Evolutionary conservation across 768 basidiomycete genomes (phyloP).

Genomic region (Leccinellum albellum): DNA sequence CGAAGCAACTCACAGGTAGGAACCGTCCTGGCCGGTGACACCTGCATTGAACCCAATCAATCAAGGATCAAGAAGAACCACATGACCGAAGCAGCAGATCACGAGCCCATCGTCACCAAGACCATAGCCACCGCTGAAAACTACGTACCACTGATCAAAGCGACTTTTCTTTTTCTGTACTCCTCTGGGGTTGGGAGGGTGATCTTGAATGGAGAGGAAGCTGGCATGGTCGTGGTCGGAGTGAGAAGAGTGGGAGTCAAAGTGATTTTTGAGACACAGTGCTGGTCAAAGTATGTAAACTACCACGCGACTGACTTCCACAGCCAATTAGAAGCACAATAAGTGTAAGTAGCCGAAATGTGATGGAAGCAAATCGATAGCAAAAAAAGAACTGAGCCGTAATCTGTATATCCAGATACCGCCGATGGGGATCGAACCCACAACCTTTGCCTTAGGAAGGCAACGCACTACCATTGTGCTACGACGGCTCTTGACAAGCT

Average conservation of each 20-base stretch:
- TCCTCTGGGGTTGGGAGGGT: constrained; percentile 72
- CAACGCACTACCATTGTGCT: constrained; percentile 39
- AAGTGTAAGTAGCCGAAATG: too few relatives aligned
- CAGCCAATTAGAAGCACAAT: too few relatives aligned
- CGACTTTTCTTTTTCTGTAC: constrained; percentile 88
- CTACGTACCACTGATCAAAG: constrained; percentile 80
- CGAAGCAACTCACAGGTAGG: constrained; percentile 71
- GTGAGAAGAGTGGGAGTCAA: background rate
- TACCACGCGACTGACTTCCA: too few relatives aligned
- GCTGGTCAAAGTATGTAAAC: too few relatives aligned
- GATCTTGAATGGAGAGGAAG: constrained; percentile 38
- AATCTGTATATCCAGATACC: constrained; percentile 26
- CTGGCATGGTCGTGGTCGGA: constrained; percentile 16
- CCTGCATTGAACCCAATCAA: constrained; percentile 44
- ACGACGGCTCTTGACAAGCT: constrained; percentile 27
- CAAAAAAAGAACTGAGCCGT: constrained; percentile 25
- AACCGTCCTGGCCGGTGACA: constrained; percentile 95
- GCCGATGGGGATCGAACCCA: constrained; percentile 38
- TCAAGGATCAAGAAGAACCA: background rate
- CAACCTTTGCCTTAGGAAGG: constrained; percentile 39
- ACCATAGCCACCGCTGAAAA: background rate
- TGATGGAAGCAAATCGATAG: too few relatives aligned
- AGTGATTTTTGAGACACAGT: too few relatives aligned
- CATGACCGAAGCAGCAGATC: background rate
- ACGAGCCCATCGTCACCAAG: too few relatives aligned